A percentile compares a stretch with the other conserved stretches of the same genome.
phyloP scores from a whole-genome alignment of 441 rosid species.

The Pelargonium fulgidum region DNA sequence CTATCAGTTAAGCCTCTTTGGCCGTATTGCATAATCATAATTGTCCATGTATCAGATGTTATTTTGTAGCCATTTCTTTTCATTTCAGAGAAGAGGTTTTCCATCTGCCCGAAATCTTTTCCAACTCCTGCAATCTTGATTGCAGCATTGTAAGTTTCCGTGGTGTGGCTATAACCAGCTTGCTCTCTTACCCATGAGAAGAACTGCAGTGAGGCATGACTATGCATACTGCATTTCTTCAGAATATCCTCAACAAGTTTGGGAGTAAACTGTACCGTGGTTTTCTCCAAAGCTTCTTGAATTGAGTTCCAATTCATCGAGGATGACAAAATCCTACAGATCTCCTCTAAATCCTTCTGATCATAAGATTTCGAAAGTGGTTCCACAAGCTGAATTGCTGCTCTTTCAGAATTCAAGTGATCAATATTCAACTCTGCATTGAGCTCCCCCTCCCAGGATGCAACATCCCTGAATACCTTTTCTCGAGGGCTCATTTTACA shows the following conservation, averaged over 20 bases:
- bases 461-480: conserved; percentile 19
- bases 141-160: conserved; percentile 74
- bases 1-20: conserved; percentile 67
- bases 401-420: conserved; percentile 17
- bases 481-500: conserved; percentile 23
- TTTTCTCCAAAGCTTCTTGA: conserved; percentile 48
- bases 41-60: conserved; percentile 71
- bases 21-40: conserved; percentile 83
- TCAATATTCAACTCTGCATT: conserved; percentile 19
- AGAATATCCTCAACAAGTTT: conserved; percentile 54
- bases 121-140: conserved; percentile 73
- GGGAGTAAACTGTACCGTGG: conserved; percentile 43
- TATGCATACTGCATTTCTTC: conserved; percentile 38
- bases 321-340: conserved; percentile 15
- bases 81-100: conserved; percentile 68
- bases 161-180: conserved; percentile 49
- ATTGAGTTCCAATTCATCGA: conserved; percentile 29
- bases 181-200: conserved; percentile 67
- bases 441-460: conserved; percentile 15
- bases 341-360: conserved; percentile 40
- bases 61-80: conserved; percentile 51
- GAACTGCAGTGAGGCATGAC: conserved; percentile 50
- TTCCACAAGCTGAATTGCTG: conserved; percentile 18
- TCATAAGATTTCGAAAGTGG: conserved; percentile 28
- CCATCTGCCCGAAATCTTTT: conserved; percentile 79